Percentiles rank a stretch among this genome's conserved stretches.
Evolutionary conservation across 176 grass and related monocot genomes (phyloP).

Genomic region (Dactylis glomerata): DNA sequence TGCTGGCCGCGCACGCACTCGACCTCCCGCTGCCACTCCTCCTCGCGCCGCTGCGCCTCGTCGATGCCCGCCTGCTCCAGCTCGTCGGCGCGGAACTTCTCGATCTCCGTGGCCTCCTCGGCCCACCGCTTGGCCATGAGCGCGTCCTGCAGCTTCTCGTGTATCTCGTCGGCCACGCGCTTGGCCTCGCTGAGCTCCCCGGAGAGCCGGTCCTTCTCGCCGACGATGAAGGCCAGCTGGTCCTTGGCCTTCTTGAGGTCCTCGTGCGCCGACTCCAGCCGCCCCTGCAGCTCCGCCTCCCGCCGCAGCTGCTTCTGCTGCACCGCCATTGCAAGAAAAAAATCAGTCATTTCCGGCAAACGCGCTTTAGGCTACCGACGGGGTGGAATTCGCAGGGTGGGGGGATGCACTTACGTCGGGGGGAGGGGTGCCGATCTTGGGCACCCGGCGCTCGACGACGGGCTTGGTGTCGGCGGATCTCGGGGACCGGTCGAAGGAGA

Average conservation of each 20-base stretch:
- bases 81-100: conserved; percentile 91
- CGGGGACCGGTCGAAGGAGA: conserved; percentile 85
- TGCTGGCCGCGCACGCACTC: conserved; percentile 66
- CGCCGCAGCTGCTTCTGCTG: conserved; percentile 63
- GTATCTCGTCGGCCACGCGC: conserved; percentile 46
- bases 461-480: conserved; percentile 72
- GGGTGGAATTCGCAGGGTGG: background rate
- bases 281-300: conserved; percentile 61
- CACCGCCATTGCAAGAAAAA: conserved; percentile 20
- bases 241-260: conserved; percentile 84
- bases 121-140: conserved; percentile 66
- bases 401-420: conserved; percentile 57
- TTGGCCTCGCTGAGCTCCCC: conserved; percentile 70
- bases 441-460: conserved; percentile 62
- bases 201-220: conserved; percentile 61
- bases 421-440: conserved; percentile 67
- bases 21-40: conserved; percentile 61
- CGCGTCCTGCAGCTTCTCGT: conserved; percentile 85
- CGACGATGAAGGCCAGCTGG: conserved; percentile 51
- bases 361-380: background rate
- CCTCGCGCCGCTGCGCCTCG: conserved; percentile 59
- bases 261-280: conserved; percentile 55
- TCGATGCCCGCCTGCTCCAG: conserved; percentile 75
- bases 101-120: conserved; percentile 74
- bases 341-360: background rate